These are phyloP conservation scores for Cercospora brassicicola DNA, from an alignment of 2,329 filamentous ascomycete genomes.

Conservation along the genomic window DNA sequence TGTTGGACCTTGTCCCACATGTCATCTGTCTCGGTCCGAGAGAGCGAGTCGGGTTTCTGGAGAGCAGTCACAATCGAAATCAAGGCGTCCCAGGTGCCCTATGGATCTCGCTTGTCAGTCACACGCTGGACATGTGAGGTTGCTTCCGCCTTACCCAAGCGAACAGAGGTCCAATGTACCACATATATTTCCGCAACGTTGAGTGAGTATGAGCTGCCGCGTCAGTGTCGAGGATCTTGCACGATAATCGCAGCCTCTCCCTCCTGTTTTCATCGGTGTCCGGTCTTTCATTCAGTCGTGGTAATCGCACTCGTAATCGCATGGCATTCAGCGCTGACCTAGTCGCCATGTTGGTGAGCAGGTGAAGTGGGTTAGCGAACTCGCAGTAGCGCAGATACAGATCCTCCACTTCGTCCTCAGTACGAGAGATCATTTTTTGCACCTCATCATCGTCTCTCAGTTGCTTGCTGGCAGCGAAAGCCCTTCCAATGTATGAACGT, in stretches of 20 bases:
- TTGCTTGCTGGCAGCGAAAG: constrained; percentile 36
- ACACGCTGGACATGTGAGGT: background rate
- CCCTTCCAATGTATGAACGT: constrained; percentile 45
- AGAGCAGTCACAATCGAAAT: constrained; percentile 42
- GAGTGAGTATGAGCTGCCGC: constrained; percentile 44
- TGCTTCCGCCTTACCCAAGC: constrained; percentile 34
- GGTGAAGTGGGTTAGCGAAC: constrained; percentile 45
- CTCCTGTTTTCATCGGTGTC: constrained; percentile 40
- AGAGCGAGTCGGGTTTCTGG: constrained; percentile 20
- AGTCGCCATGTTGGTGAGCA: constrained; percentile 48
- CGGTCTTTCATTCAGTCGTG: constrained; percentile 38
- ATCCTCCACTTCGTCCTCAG: constrained; percentile 46
- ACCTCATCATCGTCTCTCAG: constrained; percentile 20
- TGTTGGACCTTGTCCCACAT: constrained; percentile 50
- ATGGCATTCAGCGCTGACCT: constrained; percentile 47
- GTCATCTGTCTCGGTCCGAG: constrained; percentile 21
- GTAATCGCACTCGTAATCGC: constrained; percentile 50
- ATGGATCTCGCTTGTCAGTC: background rate
- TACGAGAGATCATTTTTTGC: constrained; percentile 39
- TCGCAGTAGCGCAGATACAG: constrained; percentile 51
- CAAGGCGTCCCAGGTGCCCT: constrained; percentile 37
- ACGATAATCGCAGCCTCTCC: constrained; percentile 43
- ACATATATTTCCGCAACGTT: constrained; percentile 50
- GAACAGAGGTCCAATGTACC: constrained; percentile 55
- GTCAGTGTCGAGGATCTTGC: constrained; percentile 46